phyloP scores from a whole-genome alignment of 164 flowering plant genomes.

The Berberis thunbergii region DNA sequence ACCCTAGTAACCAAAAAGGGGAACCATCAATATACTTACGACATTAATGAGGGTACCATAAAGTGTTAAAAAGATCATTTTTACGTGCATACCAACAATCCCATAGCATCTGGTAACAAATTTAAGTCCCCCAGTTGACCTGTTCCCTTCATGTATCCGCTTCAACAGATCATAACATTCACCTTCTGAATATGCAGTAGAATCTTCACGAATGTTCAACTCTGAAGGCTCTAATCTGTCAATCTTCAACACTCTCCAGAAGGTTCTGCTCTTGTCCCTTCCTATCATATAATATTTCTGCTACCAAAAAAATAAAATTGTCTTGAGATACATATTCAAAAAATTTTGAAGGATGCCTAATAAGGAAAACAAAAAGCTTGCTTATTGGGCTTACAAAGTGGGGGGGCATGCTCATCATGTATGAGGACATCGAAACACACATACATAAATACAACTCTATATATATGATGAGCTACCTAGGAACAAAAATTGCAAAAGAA shows the following conservation, averaged over 20 bases:
- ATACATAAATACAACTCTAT: too few species aligned
- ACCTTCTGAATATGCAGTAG: constrained; percentile 56
- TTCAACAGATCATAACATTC: constrained; percentile 66
- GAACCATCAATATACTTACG: constrained; percentile 4
- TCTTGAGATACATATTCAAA: neutral
- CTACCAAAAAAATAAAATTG: constrained; percentile 4
- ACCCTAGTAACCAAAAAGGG: constrained; percentile 40
- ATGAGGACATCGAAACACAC: too few species aligned
- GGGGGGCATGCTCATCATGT: too few species aligned
- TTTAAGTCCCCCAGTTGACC: constrained; percentile 78
- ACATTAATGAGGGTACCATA: neutral
- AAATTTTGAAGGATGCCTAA: too few species aligned
- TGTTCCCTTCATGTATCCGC: constrained; percentile 84
- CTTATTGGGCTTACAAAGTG: too few species aligned
- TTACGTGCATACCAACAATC: constrained; percentile 59
- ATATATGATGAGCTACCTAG: too few species aligned
- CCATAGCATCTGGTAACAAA: constrained; percentile 85
- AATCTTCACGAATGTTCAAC: constrained; percentile 66
- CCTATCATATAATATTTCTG: constrained; percentile 94
- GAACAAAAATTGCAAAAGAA: too few species aligned
- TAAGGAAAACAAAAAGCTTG: neutral
- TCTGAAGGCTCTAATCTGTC: constrained; percentile 68
- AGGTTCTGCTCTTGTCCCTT: constrained; percentile 55
- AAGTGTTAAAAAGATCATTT: neutral
- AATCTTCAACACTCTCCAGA: constrained; percentile 88